Evolutionary conservation across 768 basidiomycete species (phyloP), one percentile per base, ranked within the genome.

Genomic region (Lyophyllum semitale): DNA sequence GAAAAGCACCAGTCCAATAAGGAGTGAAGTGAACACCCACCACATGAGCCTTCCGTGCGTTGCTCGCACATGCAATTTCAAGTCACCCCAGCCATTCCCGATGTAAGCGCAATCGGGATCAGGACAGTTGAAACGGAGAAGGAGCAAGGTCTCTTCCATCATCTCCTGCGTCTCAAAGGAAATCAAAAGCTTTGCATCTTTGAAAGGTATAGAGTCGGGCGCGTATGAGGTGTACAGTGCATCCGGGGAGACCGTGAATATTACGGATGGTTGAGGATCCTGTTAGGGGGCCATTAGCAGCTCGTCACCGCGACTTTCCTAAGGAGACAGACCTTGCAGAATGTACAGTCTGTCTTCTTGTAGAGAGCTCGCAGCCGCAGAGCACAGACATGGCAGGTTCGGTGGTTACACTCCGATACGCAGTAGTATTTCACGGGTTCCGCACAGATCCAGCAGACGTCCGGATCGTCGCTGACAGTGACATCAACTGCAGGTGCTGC

Each of bases 91-190:
- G 20, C 93, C 92, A 32, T 84, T 84, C 0, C 83, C 93, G 58
- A 89, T 86, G 61, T 89, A 91, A 48, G 88, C 87, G 65, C 96
- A 99, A 48, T 87, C 81, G 0, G 81, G 64, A 60, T 91, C 89
- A 0, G 96, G 93, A 64, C 96, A 98, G 66, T 97, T 98, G 80
- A 93, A 98, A 2, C 95, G 84, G 11, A 99, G 84, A 17, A 99
- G 79, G 6, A 95, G 79, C 23, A 98, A 77, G 0, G 93, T 92
- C 33, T 95, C 93, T 61, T 98, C 93, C 92, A 96, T 96, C 87
- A 93, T 93, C 63, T 89, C 94, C 63, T 81, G 82, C 23, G 87
- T 90, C 77, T 98, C 95, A 63, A 98, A 99, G 48, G 77, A 84
- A 40, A 97, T 88, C 7, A 79, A 79, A 9, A 98, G 77, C 68